phyloP scores from a whole-genome alignment of 768 basidiomycete species.

The Leccinellum albellum region DNA sequence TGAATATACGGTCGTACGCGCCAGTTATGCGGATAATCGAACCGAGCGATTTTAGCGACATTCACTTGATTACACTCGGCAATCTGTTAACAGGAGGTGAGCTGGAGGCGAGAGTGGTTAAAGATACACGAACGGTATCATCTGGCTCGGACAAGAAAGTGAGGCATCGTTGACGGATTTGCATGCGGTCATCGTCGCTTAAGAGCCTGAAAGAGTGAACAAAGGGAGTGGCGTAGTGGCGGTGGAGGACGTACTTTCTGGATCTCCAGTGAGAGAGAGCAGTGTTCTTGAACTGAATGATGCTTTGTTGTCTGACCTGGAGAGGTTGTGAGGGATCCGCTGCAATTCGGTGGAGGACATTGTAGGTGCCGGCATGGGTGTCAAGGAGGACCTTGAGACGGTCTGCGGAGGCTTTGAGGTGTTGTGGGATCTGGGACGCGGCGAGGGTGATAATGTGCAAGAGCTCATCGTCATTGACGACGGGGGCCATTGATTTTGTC shows the following conservation, averaged over 20 bases:
- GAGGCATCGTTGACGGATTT: slow-evolving; percentile 65
- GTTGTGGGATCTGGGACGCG: slow-evolving; percentile 65
- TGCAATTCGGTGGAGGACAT: slow-evolving; percentile 72
- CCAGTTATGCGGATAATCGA: slow-evolving; percentile 76
- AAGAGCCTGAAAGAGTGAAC: slow-evolving; percentile 47
- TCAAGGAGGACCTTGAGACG: slow-evolving; percentile 67
- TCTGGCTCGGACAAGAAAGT: slow-evolving; percentile 73
- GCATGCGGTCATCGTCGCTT: slow-evolving; percentile 58
- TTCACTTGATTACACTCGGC: slow-evolving; percentile 74
- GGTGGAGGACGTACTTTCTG: slow-evolving; percentile 50
- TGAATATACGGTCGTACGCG: slow-evolving; percentile 27
- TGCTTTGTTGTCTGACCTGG: slow-evolving; percentile 70
- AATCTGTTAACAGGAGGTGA: slow-evolving; percentile 40
- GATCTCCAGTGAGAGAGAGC: slow-evolving; percentile 74
- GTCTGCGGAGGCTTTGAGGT: slow-evolving; percentile 45
- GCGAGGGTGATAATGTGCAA: slow-evolving; percentile 63
- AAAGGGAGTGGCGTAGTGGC: slow-evolving; percentile 6
- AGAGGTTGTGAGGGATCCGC: slow-evolving; percentile 56
- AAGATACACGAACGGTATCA: slow-evolving; percentile 53
- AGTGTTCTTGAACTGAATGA: slow-evolving; percentile 87
- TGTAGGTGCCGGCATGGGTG: slow-evolving; percentile 61
- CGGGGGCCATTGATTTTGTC: slow-evolving; percentile 20
- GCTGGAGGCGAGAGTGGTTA: not conserved
- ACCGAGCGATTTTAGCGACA: slow-evolving; percentile 70
- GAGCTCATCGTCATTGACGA: slow-evolving; percentile 60